These are phyloP conservation scores for Ustilago shanxiensis DNA, from an alignment of 1,284 basidiomycete genomes.

Conservation along the genomic window DNA sequence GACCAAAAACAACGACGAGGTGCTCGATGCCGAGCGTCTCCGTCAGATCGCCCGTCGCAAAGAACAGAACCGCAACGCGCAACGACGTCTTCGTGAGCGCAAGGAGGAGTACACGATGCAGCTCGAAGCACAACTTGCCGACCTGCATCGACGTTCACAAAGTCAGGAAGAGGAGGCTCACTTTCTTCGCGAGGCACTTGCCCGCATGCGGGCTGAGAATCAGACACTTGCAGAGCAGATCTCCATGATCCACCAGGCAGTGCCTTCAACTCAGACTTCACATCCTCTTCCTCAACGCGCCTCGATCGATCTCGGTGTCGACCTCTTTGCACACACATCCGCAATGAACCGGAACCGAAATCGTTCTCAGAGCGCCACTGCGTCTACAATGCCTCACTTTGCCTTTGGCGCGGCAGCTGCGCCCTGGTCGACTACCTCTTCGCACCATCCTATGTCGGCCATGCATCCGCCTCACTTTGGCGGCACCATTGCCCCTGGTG, in stretches of 20 bases:
- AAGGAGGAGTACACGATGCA: conserved; percentile 56
- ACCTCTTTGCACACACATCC: conserved; percentile 22
- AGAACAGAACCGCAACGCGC: conserved; percentile 55
- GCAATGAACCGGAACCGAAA: conserved; percentile 29
- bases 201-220: conserved; percentile 51
- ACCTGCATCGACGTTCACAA: conserved; percentile 48
- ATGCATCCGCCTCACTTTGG: conserved; percentile 28
- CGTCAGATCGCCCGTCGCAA: conserved; percentile 52
- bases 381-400: conserved; percentile 29
- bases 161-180: conserved; percentile 51
- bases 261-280: conserved; percentile 38
- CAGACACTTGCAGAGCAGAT: conserved; percentile 43
- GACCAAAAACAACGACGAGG: conserved; percentile 23
- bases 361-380: conserved; percentile 41
- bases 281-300: conserved; percentile 42
- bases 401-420: conserved; percentile 14
- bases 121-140: conserved; percentile 47
- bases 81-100: conserved; percentile 53
- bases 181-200: conserved; percentile 43
- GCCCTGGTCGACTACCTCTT: conserved; percentile 29
- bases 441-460: conserved; percentile 14
- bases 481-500: conserved; percentile 24
- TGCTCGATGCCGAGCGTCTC: conserved; percentile 44
- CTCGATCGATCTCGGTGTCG: conserved; percentile 38
- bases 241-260: conserved; percentile 33